Base-by-base conservation (phyloP, 106 monocot species). In the Dioscorea zingiberensis region DNA sequence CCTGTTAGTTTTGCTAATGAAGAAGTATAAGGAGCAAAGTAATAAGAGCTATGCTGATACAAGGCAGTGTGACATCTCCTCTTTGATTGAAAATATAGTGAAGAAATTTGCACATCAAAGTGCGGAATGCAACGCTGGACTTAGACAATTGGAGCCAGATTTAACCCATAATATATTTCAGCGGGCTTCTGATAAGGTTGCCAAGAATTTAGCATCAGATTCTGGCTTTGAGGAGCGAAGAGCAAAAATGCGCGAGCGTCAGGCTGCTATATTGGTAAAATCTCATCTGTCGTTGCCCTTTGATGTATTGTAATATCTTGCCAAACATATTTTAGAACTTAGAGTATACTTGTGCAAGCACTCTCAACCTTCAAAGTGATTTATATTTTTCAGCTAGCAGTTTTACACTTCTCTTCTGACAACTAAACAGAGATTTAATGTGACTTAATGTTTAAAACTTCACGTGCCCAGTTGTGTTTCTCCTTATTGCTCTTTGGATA, bases 261-360 rank as follows among this genome's bases (percentile, higher is more conserved):
- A 98, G 71, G 92, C 89, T 71, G 97, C 88, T 22, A 80, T 98
- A 46, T 66, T 98, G 97, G 97, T 98, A 79, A 60, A 19, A 38
- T 38, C 38, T 38, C 0, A 10, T 1, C 4, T 38, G 4, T 6
- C 3, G 9, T 38, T 38, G 38, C 6, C 38, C 38, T 38, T n/a
- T 38, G 38, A 2, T 38, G 38, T 38, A 38, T 38, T 38, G 38
- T 10, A 38, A 38, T 38, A 38, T 38, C 38, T 10, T 38, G 38
- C 38, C 38, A 38, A 38, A 38, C 6, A 38, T 38, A 10, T n/a
- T n/a, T n/a, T n/a, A n/a, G n/a, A n/a, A n/a, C n/a, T n/a, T n/a
- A n/a, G n/a, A n/a, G n/a, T n/a, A n/a, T n/a, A n/a, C n/a, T n/a
- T n/a, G n/a, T n/a, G n/a, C n/a, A n/a, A n/a, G n/a, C n/a, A n/a